Base-by-base conservation (phyloP, 2,329 filamentous ascomycete species). In the Pseudofabraea citricarpa region DNA sequence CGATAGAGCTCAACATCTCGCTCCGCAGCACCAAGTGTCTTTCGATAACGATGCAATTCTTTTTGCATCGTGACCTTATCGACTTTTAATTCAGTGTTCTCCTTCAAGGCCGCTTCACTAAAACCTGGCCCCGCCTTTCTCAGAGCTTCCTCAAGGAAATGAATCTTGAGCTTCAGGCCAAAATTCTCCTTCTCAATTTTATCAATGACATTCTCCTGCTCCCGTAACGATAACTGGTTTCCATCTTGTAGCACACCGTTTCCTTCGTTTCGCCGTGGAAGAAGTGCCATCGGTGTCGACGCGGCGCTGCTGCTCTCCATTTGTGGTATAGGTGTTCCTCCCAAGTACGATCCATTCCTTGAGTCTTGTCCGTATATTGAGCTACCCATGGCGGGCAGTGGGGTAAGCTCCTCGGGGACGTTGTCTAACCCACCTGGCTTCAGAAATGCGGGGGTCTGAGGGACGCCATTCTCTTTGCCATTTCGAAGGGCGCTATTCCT, bases 171-270 rank as follows among this genome's bases (percentile, higher is more conserved):
- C 66, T 97, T 97, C 42, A 98, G 74, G 19, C 89, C 89, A 61
- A 97, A 98, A 61, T 98, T 98, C 61, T 97, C 93, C 70, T 98
- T 98, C 61, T 96, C 90, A 56, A 98, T 91, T 60, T 87, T 87
- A 68, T 96, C 88, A 55, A 98, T 91, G 53, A 93, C 86, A 55
- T 89, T 90, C 66, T 97, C 93, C 64, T 98, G 93, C 61, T 98
- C 93, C 48, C 90, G 83, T 45, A 98, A 67, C 1, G 93, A 95
- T 55, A 96, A 75, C 60, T 94, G 85, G 56, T 96, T 95, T 16
- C 90, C 90, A 55, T 93, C 85, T 49, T 90, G 84, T 27, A 95
- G 66, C 4, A 87, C 78, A 1, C 81, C 84, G 41, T 81, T 82
- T 41, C 74, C 75, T 36, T 75, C 78, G 41, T 74, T 74, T 48